Conservation (phyloP, 2,329 filamentous ascomycete genomes). For the Botrytis pseudocinerea region DNA sequence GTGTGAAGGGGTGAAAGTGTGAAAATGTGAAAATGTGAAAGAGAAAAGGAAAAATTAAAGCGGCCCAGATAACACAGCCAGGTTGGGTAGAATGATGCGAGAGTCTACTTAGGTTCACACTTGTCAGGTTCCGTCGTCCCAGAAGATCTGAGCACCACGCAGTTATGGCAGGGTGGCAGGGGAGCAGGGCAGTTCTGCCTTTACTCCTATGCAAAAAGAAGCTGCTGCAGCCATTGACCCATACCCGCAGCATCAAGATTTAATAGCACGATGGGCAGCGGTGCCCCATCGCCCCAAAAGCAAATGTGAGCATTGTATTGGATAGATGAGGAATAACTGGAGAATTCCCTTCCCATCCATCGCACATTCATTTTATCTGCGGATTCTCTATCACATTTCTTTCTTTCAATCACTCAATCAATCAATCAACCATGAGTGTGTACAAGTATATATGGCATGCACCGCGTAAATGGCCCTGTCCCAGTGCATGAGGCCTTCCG, state of each 20-base stretch:
- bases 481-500: too few relatives aligned
- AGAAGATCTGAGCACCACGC: background rate
- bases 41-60: background rate
- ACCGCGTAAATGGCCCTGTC: too few relatives aligned
- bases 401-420: too few relatives aligned
- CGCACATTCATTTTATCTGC: background rate
- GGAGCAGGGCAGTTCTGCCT: background rate
- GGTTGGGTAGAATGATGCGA: conserved; percentile 2
- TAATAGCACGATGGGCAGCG: background rate
- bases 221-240: background rate
- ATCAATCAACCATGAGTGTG: background rate
- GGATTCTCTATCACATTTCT: too few relatives aligned
- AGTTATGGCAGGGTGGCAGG: too few relatives aligned
- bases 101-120: background rate
- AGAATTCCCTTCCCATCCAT: too few relatives aligned
- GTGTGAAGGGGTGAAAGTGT: too few relatives aligned
- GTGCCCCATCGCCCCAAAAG: background rate
- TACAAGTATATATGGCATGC: too few relatives aligned
- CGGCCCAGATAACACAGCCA: too few relatives aligned
- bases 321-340: conserved; percentile 1
- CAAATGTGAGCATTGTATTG: background rate
- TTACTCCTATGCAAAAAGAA: background rate
- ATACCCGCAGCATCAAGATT: background rate
- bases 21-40: background rate
- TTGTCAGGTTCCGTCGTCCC: conserved; percentile 5